Conservation (phyloP, 352 stramenopile species). For the Aphanomyces cochlioides region DNA sequence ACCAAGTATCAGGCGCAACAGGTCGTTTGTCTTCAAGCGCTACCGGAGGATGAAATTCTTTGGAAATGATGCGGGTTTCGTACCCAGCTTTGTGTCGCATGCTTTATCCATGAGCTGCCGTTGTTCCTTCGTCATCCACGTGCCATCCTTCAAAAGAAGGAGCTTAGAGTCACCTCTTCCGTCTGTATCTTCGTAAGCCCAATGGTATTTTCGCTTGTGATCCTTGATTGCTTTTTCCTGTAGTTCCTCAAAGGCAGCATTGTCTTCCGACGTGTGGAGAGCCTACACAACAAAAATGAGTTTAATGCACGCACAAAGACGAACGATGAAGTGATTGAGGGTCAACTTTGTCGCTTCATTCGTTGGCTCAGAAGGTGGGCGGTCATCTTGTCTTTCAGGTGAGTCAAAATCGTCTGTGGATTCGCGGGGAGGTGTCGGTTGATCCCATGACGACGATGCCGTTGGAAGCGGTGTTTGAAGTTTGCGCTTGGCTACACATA, state of each 20-base stretch:
- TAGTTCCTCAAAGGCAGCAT: constrained; percentile 68
- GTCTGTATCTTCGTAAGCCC: constrained; percentile 61
- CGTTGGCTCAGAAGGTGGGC: not conserved
- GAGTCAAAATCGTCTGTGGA: constrained; percentile 10
- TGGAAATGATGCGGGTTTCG: not conserved
- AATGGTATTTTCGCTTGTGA: constrained; percentile 69
- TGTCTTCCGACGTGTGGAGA: constrained; percentile 83
- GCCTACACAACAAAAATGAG: constrained; percentile 35
- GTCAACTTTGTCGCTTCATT: constrained; percentile 39
- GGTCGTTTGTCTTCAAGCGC: constrained; percentile 57
- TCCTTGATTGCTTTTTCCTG: constrained; percentile 66
- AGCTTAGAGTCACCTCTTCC: constrained; percentile 58
- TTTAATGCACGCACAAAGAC: not conserved
- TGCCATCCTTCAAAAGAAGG: constrained; percentile 61
- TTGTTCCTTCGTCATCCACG: constrained; percentile 68
- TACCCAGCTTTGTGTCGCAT: constrained; percentile 48
- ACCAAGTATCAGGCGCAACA: constrained; percentile 67
- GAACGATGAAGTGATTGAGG: constrained; percentile 67
- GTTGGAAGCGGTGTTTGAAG: not conserved
- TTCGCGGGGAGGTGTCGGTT: constrained; percentile 41
- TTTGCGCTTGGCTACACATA: constrained; percentile 25
- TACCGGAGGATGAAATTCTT: constrained; percentile 24
- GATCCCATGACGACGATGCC: constrained; percentile 49
- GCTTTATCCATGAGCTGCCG: constrained; percentile 55
- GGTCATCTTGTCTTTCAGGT: not conserved